These are phyloP conservation scores for Durotheca rogersii DNA, from an alignment of 495 filamentous ascomycete genomes.

Conservation along the genomic window DNA sequence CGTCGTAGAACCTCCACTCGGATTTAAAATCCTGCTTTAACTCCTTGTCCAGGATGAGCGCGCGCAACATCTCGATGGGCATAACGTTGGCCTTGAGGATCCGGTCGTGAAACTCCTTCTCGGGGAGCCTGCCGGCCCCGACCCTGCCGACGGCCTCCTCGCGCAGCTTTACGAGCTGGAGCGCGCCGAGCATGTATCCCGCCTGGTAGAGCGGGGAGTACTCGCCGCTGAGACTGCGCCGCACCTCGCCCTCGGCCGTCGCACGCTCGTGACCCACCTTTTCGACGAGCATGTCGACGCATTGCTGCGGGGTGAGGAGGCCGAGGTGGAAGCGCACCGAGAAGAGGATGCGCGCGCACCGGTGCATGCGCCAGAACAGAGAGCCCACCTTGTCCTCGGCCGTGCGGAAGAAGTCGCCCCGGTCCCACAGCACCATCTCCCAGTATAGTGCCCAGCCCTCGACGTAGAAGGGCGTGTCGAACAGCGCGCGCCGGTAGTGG, in stretches of 20 bases:
- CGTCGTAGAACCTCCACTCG: conserved; percentile 36
- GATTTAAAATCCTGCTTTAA: conserved; percentile 36
- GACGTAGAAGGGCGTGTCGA: conserved; percentile 54
- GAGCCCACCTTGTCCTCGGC: conserved; percentile 51
- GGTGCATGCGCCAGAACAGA: conserved; percentile 57
- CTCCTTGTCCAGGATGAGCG: conserved; percentile 41
- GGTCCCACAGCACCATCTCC: conserved; percentile 52
- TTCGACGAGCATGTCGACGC: conserved; percentile 49
- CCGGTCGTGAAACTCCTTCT: conserved; percentile 53
- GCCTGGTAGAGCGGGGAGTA: conserved; percentile 55
- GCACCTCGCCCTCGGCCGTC: conserved; percentile 57
- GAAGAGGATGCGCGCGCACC: conserved; percentile 55
- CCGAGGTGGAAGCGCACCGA: conserved; percentile 54
- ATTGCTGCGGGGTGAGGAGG: conserved; percentile 46
- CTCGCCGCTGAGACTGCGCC: conserved; percentile 47
- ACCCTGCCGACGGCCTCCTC: conserved; percentile 36
- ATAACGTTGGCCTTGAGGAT: conserved; percentile 48
- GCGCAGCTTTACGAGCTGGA: conserved; percentile 48
- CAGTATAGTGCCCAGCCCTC: conserved; percentile 59
- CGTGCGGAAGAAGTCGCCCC: conserved; percentile 43
- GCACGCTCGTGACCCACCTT: conserved; percentile 54
- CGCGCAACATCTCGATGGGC: conserved; percentile 55
- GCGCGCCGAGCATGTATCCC: conserved; percentile 54
- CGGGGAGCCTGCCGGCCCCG: conserved; percentile 31
- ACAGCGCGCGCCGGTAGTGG: conserved; percentile 47